Base-by-base conservation (phyloP, 202 grass and related monocot genomes). In the Digitaria exilis region DNA sequence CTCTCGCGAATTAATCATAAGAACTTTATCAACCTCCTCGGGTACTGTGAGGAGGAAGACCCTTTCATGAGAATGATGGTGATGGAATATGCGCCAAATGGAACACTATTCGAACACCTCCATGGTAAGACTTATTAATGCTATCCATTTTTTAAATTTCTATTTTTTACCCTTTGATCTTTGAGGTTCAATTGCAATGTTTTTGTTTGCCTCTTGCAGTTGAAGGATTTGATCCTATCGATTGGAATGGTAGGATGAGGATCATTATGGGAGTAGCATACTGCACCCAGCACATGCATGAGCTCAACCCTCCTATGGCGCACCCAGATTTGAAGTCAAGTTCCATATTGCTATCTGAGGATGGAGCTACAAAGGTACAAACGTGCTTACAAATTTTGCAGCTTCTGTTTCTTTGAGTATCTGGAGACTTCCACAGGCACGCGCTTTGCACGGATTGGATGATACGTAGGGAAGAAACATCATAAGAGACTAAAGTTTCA, bases 21-120 rank as follows among this genome's bases (percentile, higher is more conserved):
- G 79, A 99, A 99, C 57, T 99, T 94, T 83, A 88, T 99, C 60
- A 99, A 90, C 80, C 86, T 99, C 18, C 91, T 99, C 72, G 96
- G 96, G 48, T 99, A 94, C 71, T 96, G 91, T 34, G 91, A 96
- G 82, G 96, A 99, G 87, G 91, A 99, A 72, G 78, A 94, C 9
- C 96, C 93, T 81, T 99, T 96, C 86, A 99, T 92, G 96, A 88
- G 93, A 84, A 99, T 99, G 96, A 96, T 99, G 96, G 96, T 99
- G 60, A 82, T 96, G 79, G 97, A 99, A 77, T 99, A 99, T 42
- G 91, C 89, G 42, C 69, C 83, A 9, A 99, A 99, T 85, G 93
- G 97, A 59, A 92, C 97, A 61, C 83, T 99, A 29, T 92, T 94
- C 21, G 97, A 99, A 73, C 97, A 99, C 89, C 93, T 99, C 63